These are phyloP conservation scores for Gossypium anomalum DNA, from an alignment of 345 rosid genomes.

Conservation along the genomic window DNA sequence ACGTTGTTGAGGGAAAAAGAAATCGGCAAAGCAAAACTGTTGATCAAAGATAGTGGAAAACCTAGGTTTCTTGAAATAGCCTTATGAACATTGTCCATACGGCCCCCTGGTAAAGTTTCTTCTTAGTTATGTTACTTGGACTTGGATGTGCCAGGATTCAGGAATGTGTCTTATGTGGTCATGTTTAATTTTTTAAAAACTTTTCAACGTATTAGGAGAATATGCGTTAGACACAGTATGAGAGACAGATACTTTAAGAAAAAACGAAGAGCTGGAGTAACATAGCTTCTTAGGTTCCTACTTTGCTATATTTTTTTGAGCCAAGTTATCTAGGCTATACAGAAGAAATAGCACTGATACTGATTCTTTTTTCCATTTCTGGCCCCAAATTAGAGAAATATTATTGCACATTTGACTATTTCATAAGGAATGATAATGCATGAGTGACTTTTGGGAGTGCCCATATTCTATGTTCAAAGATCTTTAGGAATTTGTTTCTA, in stretches of 20 bases:
- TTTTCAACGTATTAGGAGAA: not conserved
- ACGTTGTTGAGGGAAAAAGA: not conserved
- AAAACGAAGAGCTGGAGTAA: not conserved
- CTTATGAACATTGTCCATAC: not conserved
- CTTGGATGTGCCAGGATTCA: not conserved
- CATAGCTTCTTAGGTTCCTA: not conserved
- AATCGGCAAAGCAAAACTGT: not conserved
- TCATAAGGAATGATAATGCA: not conserved
- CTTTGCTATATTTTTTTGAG: not conserved
- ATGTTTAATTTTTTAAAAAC: not conserved
- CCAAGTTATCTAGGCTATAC: not conserved
- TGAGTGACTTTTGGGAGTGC: not conserved
- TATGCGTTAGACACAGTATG: not conserved
- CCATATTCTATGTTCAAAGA: not conserved
- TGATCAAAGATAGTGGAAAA: not conserved
- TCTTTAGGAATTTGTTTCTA: not conserved
- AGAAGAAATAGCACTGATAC: not conserved
- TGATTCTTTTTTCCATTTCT: not conserved
- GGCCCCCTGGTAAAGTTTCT: not conserved
- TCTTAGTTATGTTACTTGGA: not conserved
- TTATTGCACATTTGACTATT: not conserved
- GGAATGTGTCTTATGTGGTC: not conserved
- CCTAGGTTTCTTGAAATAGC: not conserved
- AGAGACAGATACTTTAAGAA: not conserved
- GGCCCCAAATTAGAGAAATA: slow-evolving; percentile 3